Evolutionary conservation across 2,329 filamentous ascomycete species (phyloP).

Genomic region (Talaromyces sp.): DNA sequence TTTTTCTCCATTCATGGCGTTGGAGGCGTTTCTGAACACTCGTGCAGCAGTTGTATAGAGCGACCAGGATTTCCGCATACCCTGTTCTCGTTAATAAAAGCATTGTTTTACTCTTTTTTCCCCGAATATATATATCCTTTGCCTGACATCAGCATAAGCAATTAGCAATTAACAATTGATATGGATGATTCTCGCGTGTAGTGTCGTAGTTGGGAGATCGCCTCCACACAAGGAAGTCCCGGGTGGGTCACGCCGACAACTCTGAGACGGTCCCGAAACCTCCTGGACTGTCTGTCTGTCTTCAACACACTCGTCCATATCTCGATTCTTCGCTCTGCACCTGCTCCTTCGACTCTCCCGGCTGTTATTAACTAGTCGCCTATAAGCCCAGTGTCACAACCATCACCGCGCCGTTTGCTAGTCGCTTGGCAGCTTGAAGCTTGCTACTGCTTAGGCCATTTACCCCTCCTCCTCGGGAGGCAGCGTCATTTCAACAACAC

Average conservation of each 20-base stretch:
- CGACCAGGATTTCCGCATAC: constrained; percentile 1
- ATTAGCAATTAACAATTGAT: neutral
- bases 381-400: neutral
- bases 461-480: constrained; percentile 8
- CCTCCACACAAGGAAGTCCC: neutral
- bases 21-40: constrained; percentile 1
- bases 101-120: neutral
- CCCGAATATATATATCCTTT: too few species aligned
- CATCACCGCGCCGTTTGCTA: neutral
- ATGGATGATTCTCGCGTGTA: neutral
- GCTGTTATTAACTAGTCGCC: neutral
- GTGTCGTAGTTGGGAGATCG: neutral
- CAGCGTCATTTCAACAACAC: neutral
- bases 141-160: neutral
- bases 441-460: neutral
- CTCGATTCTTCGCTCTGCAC: neutral
- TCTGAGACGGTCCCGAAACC: neutral
- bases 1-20: constrained; percentile 11
- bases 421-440: neutral
- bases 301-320: neutral
- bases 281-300: neutral
- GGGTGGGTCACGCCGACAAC: neutral
- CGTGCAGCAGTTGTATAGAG: neutral
- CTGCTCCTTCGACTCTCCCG: neutral
- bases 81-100: constrained; percentile 8